Base-by-base conservation (phyloP, 352 stramenopile genomes). In the Phytopythium helicoides region DNA sequence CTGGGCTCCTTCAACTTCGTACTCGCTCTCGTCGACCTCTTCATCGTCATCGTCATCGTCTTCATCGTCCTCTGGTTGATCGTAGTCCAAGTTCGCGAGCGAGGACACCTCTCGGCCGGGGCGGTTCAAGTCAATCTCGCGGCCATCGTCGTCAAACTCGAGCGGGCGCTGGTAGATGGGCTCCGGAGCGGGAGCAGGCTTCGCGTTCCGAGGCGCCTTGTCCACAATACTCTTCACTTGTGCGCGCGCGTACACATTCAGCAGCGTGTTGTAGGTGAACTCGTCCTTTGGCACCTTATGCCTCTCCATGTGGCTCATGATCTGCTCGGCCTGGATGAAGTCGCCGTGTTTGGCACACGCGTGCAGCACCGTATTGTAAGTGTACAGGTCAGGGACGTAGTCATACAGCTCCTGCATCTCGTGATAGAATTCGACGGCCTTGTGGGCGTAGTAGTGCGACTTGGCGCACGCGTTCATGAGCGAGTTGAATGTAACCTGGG, bases 371-470 rank as follows among this genome's bases (percentile, higher is more conserved):
- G 81, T 89, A 55, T 79, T 78, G 72, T 93, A 93, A 50, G 80
- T 86, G 55, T 83, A 80, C 60, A 78, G 52, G 58, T 90, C 79
- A 37, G 82, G 82, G 22, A 77, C 58, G 64, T 90, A 89, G 60
- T 93, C 82, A 63, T 93, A 93, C 54, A 91, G 56, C 53, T 93
- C 82, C 56, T 93, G 82, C 82, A 93, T 91, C 46, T 93, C 82
- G 48, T 91, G 66, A 70, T 91, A 93, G 38, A 93, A 91, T 38
- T 93, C 82, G 25, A 90, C 59, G 3, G 82, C 78, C 54, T 93
- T 93, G 68, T 91, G 82, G 19, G 82, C 82, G 64, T 84, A 93
- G 53, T 93, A 86, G 64, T 87, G 74, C 52, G 82, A 93, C 62
- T 91, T 90, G 50, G 82, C 78, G 50, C 82, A 93, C 22, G 82